phyloP scores from a whole-genome alignment of 306 rosid species.

The Castanea crenata region DNA sequence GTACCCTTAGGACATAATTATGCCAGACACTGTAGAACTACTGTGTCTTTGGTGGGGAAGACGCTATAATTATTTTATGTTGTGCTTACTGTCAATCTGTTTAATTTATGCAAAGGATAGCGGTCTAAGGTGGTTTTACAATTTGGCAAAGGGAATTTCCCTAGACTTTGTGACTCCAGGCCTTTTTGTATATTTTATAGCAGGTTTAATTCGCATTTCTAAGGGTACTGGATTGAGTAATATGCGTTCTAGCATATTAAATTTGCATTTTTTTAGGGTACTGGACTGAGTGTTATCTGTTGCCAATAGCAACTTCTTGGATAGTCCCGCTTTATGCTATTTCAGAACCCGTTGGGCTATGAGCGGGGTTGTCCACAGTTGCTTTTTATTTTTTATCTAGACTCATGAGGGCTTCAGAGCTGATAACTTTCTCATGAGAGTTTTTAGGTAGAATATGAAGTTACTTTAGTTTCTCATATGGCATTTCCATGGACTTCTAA shows the following conservation, averaged over 20 bases:
- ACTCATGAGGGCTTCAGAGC: not conserved
- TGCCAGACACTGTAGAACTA: too few species aligned
- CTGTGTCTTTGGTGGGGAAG: too few species aligned
- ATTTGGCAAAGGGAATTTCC: too few species aligned
- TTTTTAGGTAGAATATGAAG: not conserved
- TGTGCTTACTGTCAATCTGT: too few species aligned
- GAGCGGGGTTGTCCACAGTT: not conserved
- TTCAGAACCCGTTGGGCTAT: not conserved
- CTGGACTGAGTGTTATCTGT: not conserved
- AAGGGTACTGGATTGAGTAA: too few species aligned
- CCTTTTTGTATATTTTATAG: too few species aligned
- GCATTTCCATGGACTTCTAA: not conserved
- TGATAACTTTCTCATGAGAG: not conserved
- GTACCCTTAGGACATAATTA: too few species aligned
- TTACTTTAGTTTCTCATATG: not conserved
- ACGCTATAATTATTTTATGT: too few species aligned
- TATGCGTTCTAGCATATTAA: not conserved
- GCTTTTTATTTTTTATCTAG: not conserved
- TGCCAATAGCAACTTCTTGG: not conserved
- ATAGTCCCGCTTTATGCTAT: not conserved
- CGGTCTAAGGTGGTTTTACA: too few species aligned
- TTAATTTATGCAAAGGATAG: too few species aligned
- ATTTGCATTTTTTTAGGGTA: not conserved
- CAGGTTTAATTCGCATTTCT: too few species aligned
- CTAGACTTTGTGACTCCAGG: too few species aligned